phyloP scores from a whole-genome alignment of 306 rosid species.

The Rosa lucieae region DNA sequence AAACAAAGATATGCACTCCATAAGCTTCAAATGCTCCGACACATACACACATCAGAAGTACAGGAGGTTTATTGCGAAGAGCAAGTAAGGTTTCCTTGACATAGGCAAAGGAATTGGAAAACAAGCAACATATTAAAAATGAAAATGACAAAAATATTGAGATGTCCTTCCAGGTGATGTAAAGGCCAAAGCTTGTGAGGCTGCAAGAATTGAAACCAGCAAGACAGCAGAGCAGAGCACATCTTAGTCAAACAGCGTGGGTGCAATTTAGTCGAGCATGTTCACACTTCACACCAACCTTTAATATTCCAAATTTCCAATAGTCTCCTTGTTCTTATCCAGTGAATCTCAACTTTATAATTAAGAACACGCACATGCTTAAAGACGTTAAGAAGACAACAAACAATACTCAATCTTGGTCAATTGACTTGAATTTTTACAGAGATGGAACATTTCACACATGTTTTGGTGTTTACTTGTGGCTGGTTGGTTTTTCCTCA shows the following conservation, averaged over 20 bases:
- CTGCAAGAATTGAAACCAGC: neutral
- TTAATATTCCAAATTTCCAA: constrained; percentile 3
- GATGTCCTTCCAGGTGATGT: constrained; percentile 13
- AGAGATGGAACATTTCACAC: neutral
- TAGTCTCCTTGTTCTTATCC: constrained; percentile 8
- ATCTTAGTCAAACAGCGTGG: constrained; percentile 15
- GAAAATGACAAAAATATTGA: neutral
- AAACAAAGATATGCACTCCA: neutral
- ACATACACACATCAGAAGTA: neutral
- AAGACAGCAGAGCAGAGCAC: neutral
- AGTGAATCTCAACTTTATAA: neutral
- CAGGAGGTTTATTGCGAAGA: neutral
- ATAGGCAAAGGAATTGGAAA: neutral
- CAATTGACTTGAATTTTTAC: constrained; percentile 2
- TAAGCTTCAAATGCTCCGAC: neutral
- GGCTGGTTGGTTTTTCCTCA: neutral
- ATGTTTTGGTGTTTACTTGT: neutral
- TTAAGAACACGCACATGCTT: neutral
- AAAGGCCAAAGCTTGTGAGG: constrained; percentile 10
- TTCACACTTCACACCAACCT: constrained; percentile 22
- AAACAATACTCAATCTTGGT: constrained; percentile 5
- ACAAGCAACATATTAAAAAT: neutral
- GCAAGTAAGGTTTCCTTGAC: neutral
- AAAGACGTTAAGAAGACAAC: neutral
- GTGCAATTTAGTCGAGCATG: constrained; percentile 15